These are phyloP conservation scores for Xylaria sp. DNA, from an alignment of 2,329 filamentous ascomycete species.

Conservation along the genomic window DNA sequence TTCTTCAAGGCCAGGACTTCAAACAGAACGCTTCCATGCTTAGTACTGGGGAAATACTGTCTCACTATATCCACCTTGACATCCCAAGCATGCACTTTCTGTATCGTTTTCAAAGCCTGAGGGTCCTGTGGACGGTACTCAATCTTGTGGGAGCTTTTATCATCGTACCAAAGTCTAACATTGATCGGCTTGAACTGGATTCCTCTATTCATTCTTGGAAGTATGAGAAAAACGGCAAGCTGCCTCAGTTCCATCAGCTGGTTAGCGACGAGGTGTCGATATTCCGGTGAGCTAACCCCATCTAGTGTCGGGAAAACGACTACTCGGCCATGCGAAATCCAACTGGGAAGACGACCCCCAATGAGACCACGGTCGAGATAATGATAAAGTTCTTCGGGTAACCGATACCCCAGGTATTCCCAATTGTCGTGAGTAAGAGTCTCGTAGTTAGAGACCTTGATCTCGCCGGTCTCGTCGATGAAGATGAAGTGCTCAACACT, in stretches of 20 bases:
- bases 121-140: slow-evolving; percentile 64
- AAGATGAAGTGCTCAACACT: slow-evolving; percentile 89
- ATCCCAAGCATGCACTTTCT: slow-evolving; percentile 72
- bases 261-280: slow-evolving; percentile 79
- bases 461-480: slow-evolving; percentile 79
- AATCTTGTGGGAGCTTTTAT: slow-evolving; percentile 73
- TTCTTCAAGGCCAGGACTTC: slow-evolving; percentile 77
- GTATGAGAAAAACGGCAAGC: slow-evolving; percentile 80
- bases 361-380: slow-evolving; percentile 89
- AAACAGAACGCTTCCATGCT: slow-evolving; percentile 62
- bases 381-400: slow-evolving; percentile 90
- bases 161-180: slow-evolving; percentile 86
- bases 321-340: slow-evolving; percentile 83
- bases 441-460: slow-evolving; percentile 78
- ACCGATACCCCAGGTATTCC: slow-evolving; percentile 87
- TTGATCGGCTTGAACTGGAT: slow-evolving; percentile 83
- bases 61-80: slow-evolving; percentile 70
- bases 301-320: slow-evolving; percentile 86
- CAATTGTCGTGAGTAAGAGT: slow-evolving; percentile 84
- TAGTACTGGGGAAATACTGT: slow-evolving; percentile 58
- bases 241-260: slow-evolving; percentile 80
- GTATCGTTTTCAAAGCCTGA: slow-evolving; percentile 57
- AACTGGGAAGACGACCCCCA: slow-evolving; percentile 80
- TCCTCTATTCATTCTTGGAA: slow-evolving; percentile 82
- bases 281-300: slow-evolving; percentile 81